phyloP scores from a whole-genome alignment of 2,329 filamentous ascomycete genomes.

The Exophiala sideris region DNA sequence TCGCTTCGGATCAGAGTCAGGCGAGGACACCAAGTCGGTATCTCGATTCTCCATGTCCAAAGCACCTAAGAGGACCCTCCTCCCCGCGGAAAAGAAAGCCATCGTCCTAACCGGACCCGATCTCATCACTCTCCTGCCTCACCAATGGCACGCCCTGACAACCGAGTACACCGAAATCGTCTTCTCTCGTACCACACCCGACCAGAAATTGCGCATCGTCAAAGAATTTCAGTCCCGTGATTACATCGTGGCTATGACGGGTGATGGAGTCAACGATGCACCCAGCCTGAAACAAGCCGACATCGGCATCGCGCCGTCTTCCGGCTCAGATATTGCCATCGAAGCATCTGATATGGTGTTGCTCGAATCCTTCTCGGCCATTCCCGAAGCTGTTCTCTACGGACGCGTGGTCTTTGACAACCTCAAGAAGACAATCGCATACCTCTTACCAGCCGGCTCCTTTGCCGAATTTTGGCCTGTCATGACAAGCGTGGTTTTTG shows the following conservation, averaged over 20 bases:
- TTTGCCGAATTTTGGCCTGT: conserved; percentile 70
- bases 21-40: not conserved
- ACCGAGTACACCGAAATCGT: conserved; percentile 68
- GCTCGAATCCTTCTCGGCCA: conserved; percentile 66
- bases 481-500: conserved; percentile 68
- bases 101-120: conserved; percentile 66
- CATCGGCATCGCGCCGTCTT: conserved; percentile 58
- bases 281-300: conserved; percentile 58
- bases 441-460: conserved; percentile 68
- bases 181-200: conserved; percentile 71
- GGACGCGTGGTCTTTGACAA: conserved; percentile 77
- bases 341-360: conserved; percentile 62
- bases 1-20: conserved; percentile 29
- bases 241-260: conserved; percentile 55
- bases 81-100: conserved; percentile 39
- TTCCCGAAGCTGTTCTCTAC: conserved; percentile 69
- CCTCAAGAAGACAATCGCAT: conserved; percentile 72
- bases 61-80: conserved; percentile 3
- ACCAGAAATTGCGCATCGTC: conserved; percentile 78
- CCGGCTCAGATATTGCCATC: conserved; percentile 59
- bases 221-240: conserved; percentile 64
- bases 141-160: conserved; percentile 64
- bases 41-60: not conserved
- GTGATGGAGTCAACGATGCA: conserved; percentile 49
- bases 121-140: conserved; percentile 61